A percentile compares a stretch with the other conserved stretches of the same genome.
These are phyloP conservation scores for Canavalia ensiformis DNA, from an alignment of 306 rosid species.

Conservation along the genomic window DNA sequence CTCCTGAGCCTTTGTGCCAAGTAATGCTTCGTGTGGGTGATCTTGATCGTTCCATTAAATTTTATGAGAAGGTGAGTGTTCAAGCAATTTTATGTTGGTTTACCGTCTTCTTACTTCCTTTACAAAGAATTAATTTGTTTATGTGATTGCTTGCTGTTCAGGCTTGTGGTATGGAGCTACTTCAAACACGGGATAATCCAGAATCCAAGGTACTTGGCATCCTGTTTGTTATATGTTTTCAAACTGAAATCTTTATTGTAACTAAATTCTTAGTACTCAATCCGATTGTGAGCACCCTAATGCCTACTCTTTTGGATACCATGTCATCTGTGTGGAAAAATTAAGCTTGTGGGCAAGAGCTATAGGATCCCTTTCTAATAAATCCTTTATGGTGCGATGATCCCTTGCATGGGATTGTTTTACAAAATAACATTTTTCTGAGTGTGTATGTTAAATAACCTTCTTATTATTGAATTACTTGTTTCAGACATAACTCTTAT, in stretches of 20 bases:
- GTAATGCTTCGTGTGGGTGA: conserved; percentile 98
- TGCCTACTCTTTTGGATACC: conserved; percentile 33
- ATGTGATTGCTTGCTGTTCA: conserved; percentile 43
- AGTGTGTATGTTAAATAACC: not conserved
- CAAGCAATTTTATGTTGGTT: conserved; percentile 35
- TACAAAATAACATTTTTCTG: not conserved
- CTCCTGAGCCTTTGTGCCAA: conserved; percentile 94
- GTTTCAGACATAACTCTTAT: conserved; percentile 26
- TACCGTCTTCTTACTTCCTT: conserved; percentile 24
- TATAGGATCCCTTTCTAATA: not conserved
- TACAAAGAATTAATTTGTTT: conserved; percentile 31
- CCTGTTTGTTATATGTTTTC: conserved; percentile 13
- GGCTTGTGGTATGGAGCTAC: conserved; percentile 98
- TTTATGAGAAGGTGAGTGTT: conserved; percentile 86
- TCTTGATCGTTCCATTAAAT: conserved; percentile 88
- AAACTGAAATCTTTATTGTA: conserved; percentile 10
- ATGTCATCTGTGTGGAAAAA: conserved; percentile 25
- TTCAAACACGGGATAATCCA: conserved; percentile 80
- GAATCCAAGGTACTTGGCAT: conserved; percentile 80
- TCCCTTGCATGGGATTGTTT: not conserved
- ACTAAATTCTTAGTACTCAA: conserved; percentile 5
- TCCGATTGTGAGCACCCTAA: conserved; percentile 14
- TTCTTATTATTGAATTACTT: conserved; percentile 12
- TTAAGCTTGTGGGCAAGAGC: conserved; percentile 35
- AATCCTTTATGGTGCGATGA: not conserved